phyloP scores from a whole-genome alignment of 202 grass and related monocot genomes.

The Carex sylvatica region DNA sequence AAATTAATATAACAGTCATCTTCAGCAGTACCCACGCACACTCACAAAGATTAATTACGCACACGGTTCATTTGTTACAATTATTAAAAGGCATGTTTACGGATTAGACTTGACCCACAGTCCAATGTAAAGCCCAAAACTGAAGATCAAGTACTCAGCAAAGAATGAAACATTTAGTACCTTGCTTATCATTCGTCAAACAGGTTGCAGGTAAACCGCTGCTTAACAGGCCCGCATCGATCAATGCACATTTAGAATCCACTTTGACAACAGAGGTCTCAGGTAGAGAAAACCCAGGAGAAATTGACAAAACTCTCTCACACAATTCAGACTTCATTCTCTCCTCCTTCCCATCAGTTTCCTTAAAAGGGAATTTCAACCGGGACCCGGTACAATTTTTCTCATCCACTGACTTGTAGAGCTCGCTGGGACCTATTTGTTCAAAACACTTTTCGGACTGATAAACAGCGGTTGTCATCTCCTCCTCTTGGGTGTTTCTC shows the following conservation, averaged over 20 bases:
- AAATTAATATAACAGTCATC: not conserved
- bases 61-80: not conserved
- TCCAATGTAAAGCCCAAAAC: not conserved
- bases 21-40: not conserved
- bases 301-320: not conserved
- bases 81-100: not conserved
- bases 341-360: not conserved
- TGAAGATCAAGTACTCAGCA: not conserved
- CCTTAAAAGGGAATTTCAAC: not conserved
- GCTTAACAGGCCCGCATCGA: not conserved
- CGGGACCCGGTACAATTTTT: not conserved
- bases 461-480: not conserved
- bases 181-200: not conserved
- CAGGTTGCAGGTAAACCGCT: not conserved
- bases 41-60: not conserved
- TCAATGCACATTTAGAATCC: not conserved
- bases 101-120: not conserved
- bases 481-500: conserved; percentile 15
- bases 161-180: not conserved
- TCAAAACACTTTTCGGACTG: not conserved
- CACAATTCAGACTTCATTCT: not conserved
- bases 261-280: not conserved
- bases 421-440: not conserved
- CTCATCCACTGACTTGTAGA: not conserved
- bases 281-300: not conserved